phyloP scores from a whole-genome alignment of 2,329 filamentous ascomycete genomes.

The Fusarium anguioides region DNA sequence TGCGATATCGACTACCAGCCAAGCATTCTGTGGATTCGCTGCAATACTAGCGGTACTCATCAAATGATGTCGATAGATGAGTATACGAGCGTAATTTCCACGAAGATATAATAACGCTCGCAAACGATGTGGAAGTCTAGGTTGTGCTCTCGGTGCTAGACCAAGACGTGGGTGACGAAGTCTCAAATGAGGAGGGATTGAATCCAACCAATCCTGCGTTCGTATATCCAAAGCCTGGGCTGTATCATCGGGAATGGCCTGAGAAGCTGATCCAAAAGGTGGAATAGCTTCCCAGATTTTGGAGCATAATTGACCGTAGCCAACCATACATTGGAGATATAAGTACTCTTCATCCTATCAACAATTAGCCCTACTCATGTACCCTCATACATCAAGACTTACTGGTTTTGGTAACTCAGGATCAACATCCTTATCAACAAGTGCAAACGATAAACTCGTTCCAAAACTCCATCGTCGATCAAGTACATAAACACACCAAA shows the following conservation, averaged over 20 bases:
- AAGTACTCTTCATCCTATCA: conserved; percentile 48
- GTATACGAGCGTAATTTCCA: conserved; percentile 57
- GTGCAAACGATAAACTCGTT: conserved; percentile 60
- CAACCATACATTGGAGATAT: conserved; percentile 61
- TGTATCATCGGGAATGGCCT: conserved; percentile 53
- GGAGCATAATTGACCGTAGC: conserved; percentile 58
- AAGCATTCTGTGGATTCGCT: conserved; percentile 50
- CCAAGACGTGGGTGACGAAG: conserved; percentile 53
- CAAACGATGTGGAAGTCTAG: conserved; percentile 53
- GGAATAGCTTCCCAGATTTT: conserved; percentile 60
- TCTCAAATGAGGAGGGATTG: conserved; percentile 55
- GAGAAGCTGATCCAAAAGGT: conserved; percentile 49
- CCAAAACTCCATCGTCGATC: conserved; percentile 65
- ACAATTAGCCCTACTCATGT: neutral
- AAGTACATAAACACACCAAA: conserved; percentile 64
- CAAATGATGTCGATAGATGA: conserved; percentile 58
- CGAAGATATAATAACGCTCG: conserved; percentile 57
- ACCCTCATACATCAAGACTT: neutral
- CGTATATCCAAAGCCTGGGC: conserved; percentile 55
- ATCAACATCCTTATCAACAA: conserved; percentile 62
- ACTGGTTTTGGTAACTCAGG: conserved; percentile 59
- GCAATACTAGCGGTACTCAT: conserved; percentile 53
- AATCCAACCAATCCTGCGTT: conserved; percentile 58
- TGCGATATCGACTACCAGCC: conserved; percentile 52
- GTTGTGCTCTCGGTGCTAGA: conserved; percentile 46